Evolutionary conservation across 768 basidiomycete species (phyloP).

Genomic region (Russula griseocarnosa): DNA sequence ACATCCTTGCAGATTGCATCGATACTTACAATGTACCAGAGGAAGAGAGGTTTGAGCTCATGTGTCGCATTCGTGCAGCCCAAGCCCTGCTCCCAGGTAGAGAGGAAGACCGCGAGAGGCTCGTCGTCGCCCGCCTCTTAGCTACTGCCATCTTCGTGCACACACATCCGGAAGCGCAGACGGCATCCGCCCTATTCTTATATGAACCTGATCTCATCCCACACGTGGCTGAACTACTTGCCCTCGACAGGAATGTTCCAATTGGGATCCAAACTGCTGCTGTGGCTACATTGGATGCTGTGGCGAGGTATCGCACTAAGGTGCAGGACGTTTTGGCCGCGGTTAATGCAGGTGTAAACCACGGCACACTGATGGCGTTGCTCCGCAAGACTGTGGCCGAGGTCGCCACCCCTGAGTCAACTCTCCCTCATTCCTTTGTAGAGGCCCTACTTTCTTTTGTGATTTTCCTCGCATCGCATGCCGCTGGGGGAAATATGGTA

Average conservation of each 20-base stretch:
- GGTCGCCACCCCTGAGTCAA: slow-evolving; percentile 61
- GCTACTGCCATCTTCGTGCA: slow-evolving; percentile 91
- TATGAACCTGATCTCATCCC: slow-evolving; percentile 91
- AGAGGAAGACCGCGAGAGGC: slow-evolving; percentile 66
- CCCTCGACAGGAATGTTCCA: slow-evolving; percentile 69
- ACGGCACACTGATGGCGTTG: slow-evolving; percentile 88
- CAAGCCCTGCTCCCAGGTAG: slow-evolving; percentile 57
- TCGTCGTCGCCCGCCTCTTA: slow-evolving; percentile 75
- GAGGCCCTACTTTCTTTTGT: slow-evolving; percentile 86
- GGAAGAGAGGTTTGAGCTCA: slow-evolving; percentile 80
- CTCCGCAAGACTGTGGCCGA: slow-evolving; percentile 78
- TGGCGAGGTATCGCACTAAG: slow-evolving; percentile 78
- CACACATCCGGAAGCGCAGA: slow-evolving; percentile 74
- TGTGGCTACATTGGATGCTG: slow-evolving; percentile 84
- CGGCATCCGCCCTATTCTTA: slow-evolving; percentile 78
- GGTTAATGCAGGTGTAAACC: slow-evolving; percentile 92
- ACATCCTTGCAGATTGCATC: slow-evolving; percentile 69
- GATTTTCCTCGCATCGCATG: slow-evolving; percentile 79
- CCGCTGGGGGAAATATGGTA: slow-evolving; percentile 87
- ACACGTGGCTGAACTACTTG: slow-evolving; percentile 85
- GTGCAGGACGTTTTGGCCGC: slow-evolving; percentile 84
- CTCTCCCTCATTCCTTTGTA: slow-evolving; percentile 65
- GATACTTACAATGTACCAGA: slow-evolving; percentile 67
- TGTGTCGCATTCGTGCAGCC: slow-evolving; percentile 83
- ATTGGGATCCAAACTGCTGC: slow-evolving; percentile 77